Conservation (phyloP, 306 rosid genomes). For the Quercus aquifolioides region DNA sequence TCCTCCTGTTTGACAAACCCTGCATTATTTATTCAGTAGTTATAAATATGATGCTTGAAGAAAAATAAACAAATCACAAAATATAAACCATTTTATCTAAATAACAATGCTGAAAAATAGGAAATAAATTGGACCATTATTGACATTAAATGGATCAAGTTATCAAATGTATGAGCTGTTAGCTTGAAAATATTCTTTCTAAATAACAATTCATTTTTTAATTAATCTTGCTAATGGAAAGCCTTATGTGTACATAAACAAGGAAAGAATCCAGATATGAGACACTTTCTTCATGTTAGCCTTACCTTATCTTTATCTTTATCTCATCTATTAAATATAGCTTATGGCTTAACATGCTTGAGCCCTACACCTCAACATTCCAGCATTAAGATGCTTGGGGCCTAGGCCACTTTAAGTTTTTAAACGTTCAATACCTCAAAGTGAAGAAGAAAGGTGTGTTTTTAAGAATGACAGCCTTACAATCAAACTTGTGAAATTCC, state of each 20-base stretch:
- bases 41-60: constrained; percentile 4
- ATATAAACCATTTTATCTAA: background rate
- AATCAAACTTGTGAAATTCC: no score
- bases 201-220: background rate
- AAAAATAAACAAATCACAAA: background rate
- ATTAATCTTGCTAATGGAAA: background rate
- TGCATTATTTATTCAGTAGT: constrained; percentile 33
- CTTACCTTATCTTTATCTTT: background rate
- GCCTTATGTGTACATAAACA: background rate
- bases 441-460: background rate
- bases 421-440: background rate
- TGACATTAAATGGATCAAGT: background rate
- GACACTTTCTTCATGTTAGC: background rate
- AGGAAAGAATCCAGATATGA: background rate
- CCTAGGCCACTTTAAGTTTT: background rate
- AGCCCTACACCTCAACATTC: background rate
- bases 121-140: background rate
- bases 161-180: background rate
- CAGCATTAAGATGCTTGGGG: background rate
- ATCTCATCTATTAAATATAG: background rate
- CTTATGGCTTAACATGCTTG: background rate
- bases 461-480: background rate
- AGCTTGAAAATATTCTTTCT: background rate
- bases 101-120: background rate
- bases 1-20: constrained; percentile 94